Percentiles rank a stretch among this genome's conserved stretches.
Evolutionary conservation across 2,329 filamentous ascomycete species (phyloP).

Genomic region (Scedosporium aurantiacum): DNA sequence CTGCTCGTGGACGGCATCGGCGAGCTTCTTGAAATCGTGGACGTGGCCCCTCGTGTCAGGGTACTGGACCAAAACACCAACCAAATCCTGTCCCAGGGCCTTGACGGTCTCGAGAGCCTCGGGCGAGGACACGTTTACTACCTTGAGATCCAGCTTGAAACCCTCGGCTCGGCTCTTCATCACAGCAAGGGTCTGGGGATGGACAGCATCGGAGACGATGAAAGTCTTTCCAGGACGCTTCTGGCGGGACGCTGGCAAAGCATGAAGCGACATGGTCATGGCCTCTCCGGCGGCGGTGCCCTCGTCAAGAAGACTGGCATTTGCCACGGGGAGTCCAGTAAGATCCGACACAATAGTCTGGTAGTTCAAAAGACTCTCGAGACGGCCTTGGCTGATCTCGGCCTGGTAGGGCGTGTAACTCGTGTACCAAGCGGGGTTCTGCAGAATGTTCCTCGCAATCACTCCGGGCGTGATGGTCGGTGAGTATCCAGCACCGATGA

Average conservation of each 20-base stretch:
- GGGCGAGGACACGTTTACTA: constrained; percentile 59
- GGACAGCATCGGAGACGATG: constrained; percentile 70
- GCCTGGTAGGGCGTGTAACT: constrained; percentile 97
- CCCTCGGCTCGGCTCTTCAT: constrained; percentile 77
- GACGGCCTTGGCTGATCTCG: constrained; percentile 88
- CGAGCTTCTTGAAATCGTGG: constrained; percentile 61
- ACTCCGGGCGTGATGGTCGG: constrained; percentile 77
- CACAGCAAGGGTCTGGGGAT: constrained; percentile 78
- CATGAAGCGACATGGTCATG: constrained; percentile 84
- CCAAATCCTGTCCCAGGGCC: constrained; percentile 65
- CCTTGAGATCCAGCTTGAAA: constrained; percentile 73
- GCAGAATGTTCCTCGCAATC: constrained; percentile 84
- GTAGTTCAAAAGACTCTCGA: constrained; percentile 90
- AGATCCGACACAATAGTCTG: constrained; percentile 87
- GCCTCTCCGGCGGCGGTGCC: constrained; percentile 88
- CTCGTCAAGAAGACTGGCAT: constrained; percentile 85
- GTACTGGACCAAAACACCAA: constrained; percentile 91
- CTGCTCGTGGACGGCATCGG: constrained; percentile 64
- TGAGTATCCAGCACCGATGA: constrained; percentile 84
- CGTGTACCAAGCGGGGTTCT: constrained; percentile 94
- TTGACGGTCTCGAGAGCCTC: constrained; percentile 52
- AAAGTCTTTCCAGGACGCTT: constrained; percentile 70
- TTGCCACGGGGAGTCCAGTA: constrained; percentile 76
- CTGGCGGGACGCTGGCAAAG: constrained; percentile 57
- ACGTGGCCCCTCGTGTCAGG: constrained; percentile 80